These are phyloP conservation scores for Backusella mclennaniae DNA, from an alignment of 192 early-diverging fungal genomes.

Conservation along the genomic window DNA sequence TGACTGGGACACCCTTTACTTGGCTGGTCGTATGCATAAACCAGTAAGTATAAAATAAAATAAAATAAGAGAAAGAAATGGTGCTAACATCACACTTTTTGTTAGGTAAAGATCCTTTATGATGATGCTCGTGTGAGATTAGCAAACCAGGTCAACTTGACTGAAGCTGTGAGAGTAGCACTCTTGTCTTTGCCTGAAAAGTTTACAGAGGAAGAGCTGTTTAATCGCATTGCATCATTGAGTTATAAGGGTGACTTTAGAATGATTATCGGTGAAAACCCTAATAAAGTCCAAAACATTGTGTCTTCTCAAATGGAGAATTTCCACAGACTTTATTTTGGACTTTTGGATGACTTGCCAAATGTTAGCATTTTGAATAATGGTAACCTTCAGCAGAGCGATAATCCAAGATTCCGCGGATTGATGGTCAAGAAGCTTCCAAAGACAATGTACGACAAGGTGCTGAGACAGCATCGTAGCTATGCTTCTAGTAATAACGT, in stretches of 20 bases:
- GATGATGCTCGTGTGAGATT: conserved; percentile 73
- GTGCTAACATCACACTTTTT: neutral
- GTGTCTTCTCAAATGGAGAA: conserved; percentile 72
- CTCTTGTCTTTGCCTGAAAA: conserved; percentile 79
- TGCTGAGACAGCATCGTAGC: conserved; percentile 43
- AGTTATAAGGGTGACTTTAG: conserved; percentile 95
- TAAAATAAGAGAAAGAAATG: too few species aligned
- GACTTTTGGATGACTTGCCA: conserved; percentile 47
- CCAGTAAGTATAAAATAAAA: conserved; percentile 56
- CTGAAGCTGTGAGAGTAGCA: conserved; percentile 79
- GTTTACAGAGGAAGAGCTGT: conserved; percentile 84
- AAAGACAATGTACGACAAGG: conserved; percentile 65
- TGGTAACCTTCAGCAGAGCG: conserved; percentile 50
- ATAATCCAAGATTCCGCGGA: conserved; percentile 58
- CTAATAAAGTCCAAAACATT: conserved; percentile 94
- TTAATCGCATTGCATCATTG: conserved; percentile 74
- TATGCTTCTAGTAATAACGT: conserved; percentile 16
- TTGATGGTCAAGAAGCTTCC: conserved; percentile 81
- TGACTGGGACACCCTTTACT: conserved; percentile 94
- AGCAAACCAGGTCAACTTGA: conserved; percentile 83
- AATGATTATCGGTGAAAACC: conserved; percentile 91
- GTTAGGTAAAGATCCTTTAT: conserved; percentile 69
- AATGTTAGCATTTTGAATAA: conserved; percentile 40
- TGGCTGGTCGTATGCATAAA: conserved; percentile 97
- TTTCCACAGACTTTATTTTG: conserved; percentile 57